phyloP scores from a whole-genome alignment of 164 flowering plant species.

The Buxus sempervirens region DNA sequence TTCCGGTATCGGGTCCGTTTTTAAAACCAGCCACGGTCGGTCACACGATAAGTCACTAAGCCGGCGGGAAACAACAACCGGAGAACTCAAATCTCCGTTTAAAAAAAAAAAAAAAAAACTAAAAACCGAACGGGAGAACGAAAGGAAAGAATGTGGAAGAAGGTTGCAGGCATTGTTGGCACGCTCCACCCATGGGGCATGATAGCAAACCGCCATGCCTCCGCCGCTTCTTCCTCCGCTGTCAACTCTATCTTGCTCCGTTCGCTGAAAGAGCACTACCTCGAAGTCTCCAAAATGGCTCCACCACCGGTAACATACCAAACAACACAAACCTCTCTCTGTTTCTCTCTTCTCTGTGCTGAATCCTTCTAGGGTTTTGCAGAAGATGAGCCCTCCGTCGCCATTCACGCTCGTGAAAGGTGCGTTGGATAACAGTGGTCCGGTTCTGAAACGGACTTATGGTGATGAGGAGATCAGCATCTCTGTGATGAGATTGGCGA shows the following conservation, averaged over 20 bases:
- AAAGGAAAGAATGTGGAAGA: conserved; percentile 17
- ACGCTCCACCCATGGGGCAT: conserved; percentile 28
- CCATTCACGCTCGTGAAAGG: conserved; percentile 66
- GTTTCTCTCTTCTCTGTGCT: neutral
- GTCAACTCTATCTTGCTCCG: conserved; percentile 72
- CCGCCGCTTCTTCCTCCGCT: conserved; percentile 38
- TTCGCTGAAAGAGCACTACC: conserved; percentile 84
- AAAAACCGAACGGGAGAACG: neutral
- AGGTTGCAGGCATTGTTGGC: conserved; percentile 10
- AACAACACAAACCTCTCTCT: neutral
- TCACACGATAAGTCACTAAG: too few species aligned
- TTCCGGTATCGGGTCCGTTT: too few species aligned
- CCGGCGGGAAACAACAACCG: too few species aligned
- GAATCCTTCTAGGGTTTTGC: conserved; percentile 16
- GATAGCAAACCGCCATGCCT: conserved; percentile 21
- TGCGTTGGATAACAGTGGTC: conserved; percentile 52
- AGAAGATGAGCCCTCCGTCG: conserved; percentile 83
- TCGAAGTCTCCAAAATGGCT: conserved; percentile 75
- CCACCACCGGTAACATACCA: conserved; percentile 70
- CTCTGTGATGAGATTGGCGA: conserved; percentile 61
- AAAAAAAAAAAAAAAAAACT: too few species aligned
- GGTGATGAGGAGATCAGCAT: conserved; percentile 63
- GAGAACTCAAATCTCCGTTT: too few species aligned
- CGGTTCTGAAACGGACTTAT: conserved; percentile 56
- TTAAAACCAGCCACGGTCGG: too few species aligned